Evolutionary conservation across 768 basidiomycete genomes (phyloP).

Genomic region (Lentinula boryana): DNA sequence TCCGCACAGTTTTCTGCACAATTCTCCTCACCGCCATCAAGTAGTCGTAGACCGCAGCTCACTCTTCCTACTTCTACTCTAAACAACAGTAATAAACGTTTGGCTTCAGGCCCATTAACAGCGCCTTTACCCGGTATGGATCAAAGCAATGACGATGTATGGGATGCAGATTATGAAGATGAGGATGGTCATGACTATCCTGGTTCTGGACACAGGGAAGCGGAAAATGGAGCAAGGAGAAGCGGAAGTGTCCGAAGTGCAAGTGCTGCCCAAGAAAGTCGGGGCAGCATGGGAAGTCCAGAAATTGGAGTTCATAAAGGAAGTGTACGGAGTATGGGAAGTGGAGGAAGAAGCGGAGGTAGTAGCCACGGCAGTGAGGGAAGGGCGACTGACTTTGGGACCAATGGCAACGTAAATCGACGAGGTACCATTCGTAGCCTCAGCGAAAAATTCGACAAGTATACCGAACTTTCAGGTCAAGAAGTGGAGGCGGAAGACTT

Average conservation of each 20-base stretch:
- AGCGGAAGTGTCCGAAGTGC: not conserved
- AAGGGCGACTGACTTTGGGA: not conserved
- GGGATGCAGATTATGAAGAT: conserved; percentile 3
- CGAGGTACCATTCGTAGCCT: conserved; percentile 41
- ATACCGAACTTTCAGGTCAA: conserved; percentile 23
- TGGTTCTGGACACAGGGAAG: not conserved
- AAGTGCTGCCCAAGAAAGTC: not conserved
- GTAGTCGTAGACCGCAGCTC: not conserved
- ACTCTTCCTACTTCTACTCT: not conserved
- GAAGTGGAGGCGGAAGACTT: conserved; percentile 43
- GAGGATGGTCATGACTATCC: not conserved
- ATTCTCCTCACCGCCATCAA: not conserved
- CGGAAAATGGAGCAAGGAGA: not conserved
- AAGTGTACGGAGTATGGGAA: not conserved
- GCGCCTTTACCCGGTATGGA: conserved; percentile 34
- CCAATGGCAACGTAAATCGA: not conserved
- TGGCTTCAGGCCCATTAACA: conserved; percentile 38
- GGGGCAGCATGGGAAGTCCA: not conserved
- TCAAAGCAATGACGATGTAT: not conserved
- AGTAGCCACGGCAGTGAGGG: not conserved
- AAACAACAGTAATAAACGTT: conserved; percentile 8
- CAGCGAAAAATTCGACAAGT: conserved; percentile 83
- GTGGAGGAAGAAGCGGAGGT: not conserved
- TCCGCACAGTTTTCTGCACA: not conserved
- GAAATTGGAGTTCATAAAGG: conserved; percentile 22